phyloP scores from a whole-genome alignment of 768 basidiomycete genomes.

The Pholiota microspora region DNA sequence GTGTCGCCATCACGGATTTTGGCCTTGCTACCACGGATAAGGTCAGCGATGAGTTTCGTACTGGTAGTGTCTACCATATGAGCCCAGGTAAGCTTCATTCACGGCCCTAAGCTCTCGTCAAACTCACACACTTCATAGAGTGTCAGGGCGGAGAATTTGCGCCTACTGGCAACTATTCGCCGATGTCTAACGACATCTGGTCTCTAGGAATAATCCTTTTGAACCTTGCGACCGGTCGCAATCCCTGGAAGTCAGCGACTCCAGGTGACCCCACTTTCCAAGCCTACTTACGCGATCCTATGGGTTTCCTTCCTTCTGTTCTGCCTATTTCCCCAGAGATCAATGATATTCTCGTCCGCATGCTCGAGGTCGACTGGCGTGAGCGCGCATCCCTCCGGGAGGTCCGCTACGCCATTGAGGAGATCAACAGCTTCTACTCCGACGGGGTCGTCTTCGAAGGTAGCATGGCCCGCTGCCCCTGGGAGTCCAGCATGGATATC shows the following conservation, averaged over 20 bases:
- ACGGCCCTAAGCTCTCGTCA: slow-evolving; percentile 1
- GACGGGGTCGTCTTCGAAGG: slow-evolving; percentile 73
- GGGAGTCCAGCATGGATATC: slow-evolving; percentile 72
- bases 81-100: slow-evolving; percentile 67
- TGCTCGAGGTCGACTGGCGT: slow-evolving; percentile 62
- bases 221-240: slow-evolving; percentile 95
- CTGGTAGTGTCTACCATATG: slow-evolving; percentile 97
- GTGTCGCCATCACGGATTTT: slow-evolving; percentile 92
- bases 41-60: slow-evolving; percentile 87
- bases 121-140: slow-evolving; percentile 46
- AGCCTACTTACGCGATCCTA: slow-evolving; percentile 81
- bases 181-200: slow-evolving; percentile 94
- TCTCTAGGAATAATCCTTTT: slow-evolving; percentile 95
- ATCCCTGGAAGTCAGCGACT: slow-evolving; percentile 97
- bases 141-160: slow-evolving; percentile 87
- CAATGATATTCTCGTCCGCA: slow-evolving; percentile 73
- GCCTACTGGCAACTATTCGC: slow-evolving; percentile 75
- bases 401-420: slow-evolving; percentile 53
- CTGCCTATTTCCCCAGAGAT: slow-evolving; percentile 79
- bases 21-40: slow-evolving; percentile 91
- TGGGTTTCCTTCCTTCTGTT: slow-evolving; percentile 81
- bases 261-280: slow-evolving; percentile 88
- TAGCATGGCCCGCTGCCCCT: slow-evolving; percentile 73
- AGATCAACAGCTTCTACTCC: slow-evolving; percentile 63
- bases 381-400: slow-evolving; percentile 45